A percentile compares a stretch with the other conserved stretches of the same genome.
Evolutionary conservation across 345 rosid species (phyloP).

Genomic region (Orychophragmus violaceus): DNA sequence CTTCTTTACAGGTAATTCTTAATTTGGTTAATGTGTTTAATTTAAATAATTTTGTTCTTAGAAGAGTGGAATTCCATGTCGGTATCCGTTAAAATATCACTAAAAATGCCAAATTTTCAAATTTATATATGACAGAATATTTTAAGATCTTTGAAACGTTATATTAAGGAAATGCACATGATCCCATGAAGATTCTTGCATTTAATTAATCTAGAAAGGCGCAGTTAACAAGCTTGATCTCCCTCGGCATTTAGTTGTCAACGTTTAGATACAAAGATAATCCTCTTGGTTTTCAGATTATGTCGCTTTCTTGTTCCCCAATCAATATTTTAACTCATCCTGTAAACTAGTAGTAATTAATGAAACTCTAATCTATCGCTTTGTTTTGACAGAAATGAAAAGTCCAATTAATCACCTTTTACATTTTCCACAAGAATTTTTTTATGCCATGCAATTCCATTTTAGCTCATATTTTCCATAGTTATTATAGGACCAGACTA

Average conservation of each 20-base stretch:
- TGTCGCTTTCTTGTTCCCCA: constrained; percentile 23
- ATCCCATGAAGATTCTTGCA: constrained; percentile 37
- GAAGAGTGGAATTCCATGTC: constrained; percentile 22
- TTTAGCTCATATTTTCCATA: too few relatives aligned
- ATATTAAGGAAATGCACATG: constrained; percentile 37
- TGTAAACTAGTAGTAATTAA: background rate
- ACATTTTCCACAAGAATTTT: background rate
- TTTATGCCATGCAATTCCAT: background rate
- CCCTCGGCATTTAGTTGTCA: constrained; percentile 15
- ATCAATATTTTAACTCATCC: constrained; percentile 9
- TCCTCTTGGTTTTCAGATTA: constrained; percentile 1
- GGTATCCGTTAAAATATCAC: constrained; percentile 20
- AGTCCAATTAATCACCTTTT: background rate
- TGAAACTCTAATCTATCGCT: background rate
- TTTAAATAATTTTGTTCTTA: constrained; percentile 5
- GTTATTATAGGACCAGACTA: too few relatives aligned
- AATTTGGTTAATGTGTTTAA: background rate
- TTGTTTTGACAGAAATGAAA: background rate
- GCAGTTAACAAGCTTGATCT: constrained; percentile 31
- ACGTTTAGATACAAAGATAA: constrained; percentile 12
- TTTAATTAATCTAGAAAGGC: constrained; percentile 2
- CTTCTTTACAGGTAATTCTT: constrained; percentile 30
- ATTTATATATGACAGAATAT: constrained; percentile 1
- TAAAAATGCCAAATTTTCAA: background rate
- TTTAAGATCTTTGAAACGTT: constrained; percentile 7